phyloP scores from a whole-genome alignment of 345 rosid genomes.

The Dovyalis caffra region DNA sequence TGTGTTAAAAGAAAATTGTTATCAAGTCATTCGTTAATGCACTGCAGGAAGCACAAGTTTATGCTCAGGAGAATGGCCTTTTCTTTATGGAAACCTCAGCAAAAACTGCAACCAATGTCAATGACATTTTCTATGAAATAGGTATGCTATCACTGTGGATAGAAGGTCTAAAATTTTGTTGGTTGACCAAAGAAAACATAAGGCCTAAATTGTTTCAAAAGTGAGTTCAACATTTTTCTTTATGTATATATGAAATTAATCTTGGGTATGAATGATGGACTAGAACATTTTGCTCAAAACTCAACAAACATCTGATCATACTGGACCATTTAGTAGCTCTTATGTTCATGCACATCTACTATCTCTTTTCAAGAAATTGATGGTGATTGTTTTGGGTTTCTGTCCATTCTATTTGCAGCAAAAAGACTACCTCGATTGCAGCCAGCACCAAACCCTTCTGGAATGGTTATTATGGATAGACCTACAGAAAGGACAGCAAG shows the following conservation, averaged over 20 bases:
- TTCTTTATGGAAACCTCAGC: constrained; percentile 91
- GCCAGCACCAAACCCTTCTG: constrained; percentile 76
- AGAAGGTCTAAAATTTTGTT: neutral
- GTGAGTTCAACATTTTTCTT: neutral
- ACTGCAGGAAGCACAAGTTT: constrained; percentile 68
- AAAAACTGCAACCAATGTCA: constrained; percentile 68
- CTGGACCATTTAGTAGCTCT: no score
- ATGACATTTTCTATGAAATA: constrained; percentile 75
- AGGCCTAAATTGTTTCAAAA: neutral
- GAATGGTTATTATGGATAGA: constrained; percentile 88
- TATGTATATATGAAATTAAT: neutral
- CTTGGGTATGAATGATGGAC: neutral
- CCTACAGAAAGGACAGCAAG: constrained; percentile 60
- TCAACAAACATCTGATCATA: neutral
- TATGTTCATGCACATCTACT: no score
- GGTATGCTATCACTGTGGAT: constrained; percentile 34
- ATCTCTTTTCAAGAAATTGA: constrained; percentile 1
- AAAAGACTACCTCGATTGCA: constrained; percentile 82
- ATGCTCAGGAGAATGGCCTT: constrained; percentile 75
- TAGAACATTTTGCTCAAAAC: neutral
- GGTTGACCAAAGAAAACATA: neutral
- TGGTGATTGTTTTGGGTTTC: neutral
- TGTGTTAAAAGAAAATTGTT: neutral
- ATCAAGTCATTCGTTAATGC: neutral
- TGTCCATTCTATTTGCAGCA: constrained; percentile 43